Evolutionary conservation across 306 rosid genomes (phyloP).

Genomic region (Arachis stenosperma): DNA sequence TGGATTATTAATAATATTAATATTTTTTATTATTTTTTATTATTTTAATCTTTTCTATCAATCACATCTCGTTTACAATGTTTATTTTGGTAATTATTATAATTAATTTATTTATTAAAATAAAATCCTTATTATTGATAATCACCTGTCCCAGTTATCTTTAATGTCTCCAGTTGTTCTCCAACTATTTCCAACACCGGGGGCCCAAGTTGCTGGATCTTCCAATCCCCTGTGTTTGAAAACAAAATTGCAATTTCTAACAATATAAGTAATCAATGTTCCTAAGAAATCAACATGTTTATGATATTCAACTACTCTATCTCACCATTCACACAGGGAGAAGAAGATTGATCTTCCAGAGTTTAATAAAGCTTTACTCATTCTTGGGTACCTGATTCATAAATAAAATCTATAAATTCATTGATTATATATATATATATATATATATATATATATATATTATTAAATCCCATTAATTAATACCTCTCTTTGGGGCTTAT

Average conservation of each 20-base stretch:
- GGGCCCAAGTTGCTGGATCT: conserved; percentile 77
- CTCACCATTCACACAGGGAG: conserved; percentile 80
- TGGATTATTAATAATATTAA: no score
- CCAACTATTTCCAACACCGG: conserved; percentile 75
- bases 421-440: not conserved
- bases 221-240: conserved; percentile 64
- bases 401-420: conserved; percentile 5
- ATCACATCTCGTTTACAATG: no score
- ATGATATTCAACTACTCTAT: conserved; percentile 29
- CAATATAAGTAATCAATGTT: not conserved
- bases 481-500: conserved; percentile 70
- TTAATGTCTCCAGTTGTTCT: conserved; percentile 79
- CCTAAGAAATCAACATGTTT: conserved; percentile 2
- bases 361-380: conserved; percentile 62
- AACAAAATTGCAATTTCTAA: not conserved
- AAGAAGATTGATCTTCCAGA: conserved; percentile 61
- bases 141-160: conserved; percentile 70
- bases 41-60: no score
- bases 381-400: conserved; percentile 62
- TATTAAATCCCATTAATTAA: not conserved
- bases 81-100: no score
- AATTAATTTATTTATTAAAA: no score
- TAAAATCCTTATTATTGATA: not conserved
- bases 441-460: no score
- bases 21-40: no score